A percentile compares a stretch with the other conserved stretches of the same genome.
Conservation (phyloP, 2,329 filamentous ascomycete species). For the Aspergillus piperis region DNA sequence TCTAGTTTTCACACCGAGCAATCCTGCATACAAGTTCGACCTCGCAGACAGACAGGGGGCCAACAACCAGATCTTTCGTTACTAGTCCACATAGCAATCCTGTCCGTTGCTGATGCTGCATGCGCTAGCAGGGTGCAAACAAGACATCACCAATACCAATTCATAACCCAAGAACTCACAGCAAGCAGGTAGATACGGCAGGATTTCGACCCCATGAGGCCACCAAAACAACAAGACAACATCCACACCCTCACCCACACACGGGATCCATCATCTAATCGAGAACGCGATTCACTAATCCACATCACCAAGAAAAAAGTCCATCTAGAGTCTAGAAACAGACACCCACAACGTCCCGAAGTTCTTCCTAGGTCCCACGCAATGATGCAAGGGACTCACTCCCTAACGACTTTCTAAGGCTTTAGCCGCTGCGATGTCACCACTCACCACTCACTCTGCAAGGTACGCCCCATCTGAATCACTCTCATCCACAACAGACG, state of each 20-base stretch:
- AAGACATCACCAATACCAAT: neutral
- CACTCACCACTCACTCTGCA: neutral
- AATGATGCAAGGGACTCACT: neutral
- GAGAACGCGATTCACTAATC: neutral
- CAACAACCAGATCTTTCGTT: neutral
- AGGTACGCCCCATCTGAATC: neutral
- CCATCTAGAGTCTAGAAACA: neutral
- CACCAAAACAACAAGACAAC: neutral
- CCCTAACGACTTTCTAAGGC: neutral
- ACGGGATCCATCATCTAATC: neutral
- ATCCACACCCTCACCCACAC: neutral
- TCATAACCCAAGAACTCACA: neutral
- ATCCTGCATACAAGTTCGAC: neutral
- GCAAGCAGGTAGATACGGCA: neutral
- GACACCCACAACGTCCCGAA: neutral
- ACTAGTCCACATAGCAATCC: neutral
- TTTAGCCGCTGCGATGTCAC: neutral
- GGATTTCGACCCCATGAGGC: neutral
- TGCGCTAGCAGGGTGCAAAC: neutral
- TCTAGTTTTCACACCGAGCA: neutral
- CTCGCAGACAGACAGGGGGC: neutral
- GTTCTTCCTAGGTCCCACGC: neutral
- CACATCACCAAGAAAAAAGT: neutral
- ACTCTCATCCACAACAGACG: neutral
- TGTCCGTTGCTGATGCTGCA: conserved; percentile 1